phyloP scores from a whole-genome alignment of 2,329 filamentous ascomycete genomes.

The Apiospora kogelbergensis region DNA sequence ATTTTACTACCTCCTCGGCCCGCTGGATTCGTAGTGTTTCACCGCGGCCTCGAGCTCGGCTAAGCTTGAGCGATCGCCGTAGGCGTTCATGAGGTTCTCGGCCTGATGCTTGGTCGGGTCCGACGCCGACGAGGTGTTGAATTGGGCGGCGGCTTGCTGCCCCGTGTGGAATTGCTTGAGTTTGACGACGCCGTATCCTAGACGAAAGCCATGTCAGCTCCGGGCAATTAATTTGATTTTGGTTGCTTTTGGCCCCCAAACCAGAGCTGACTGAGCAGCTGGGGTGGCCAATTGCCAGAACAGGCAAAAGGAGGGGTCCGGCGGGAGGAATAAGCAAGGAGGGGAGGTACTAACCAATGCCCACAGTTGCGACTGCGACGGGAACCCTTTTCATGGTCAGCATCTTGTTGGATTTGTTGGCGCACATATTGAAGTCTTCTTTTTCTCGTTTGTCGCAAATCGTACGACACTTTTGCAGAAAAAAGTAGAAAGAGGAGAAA shows the following conservation, averaged over 20 bases:
- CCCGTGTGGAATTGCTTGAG: constrained; percentile 25
- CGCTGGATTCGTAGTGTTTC: constrained; percentile 40
- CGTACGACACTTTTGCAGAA: not conserved
- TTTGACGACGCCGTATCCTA: constrained; percentile 30
- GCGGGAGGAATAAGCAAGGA: constrained; percentile 1
- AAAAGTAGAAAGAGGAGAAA: not conserved
- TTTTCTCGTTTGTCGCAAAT: not conserved
- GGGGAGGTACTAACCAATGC: constrained; percentile 27
- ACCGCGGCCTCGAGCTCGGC: constrained; percentile 49
- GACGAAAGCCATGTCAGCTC: not conserved
- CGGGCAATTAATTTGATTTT: not conserved
- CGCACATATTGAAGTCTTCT: not conserved
- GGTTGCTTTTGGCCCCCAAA: not conserved
- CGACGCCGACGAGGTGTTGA: not conserved
- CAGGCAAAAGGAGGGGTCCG: not conserved
- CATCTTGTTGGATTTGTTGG: constrained; percentile 15
- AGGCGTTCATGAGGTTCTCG: constrained; percentile 47
- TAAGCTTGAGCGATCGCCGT: constrained; percentile 49
- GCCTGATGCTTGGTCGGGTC: constrained; percentile 21
- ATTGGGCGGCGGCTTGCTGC: constrained; percentile 20
- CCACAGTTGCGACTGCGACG: constrained; percentile 30
- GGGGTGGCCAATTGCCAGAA: not conserved
- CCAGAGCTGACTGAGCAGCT: not conserved
- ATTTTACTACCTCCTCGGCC: not conserved
- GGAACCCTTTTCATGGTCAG: constrained; percentile 26